Evolutionary conservation across 1,284 basidiomycete genomes (phyloP), one percentile per base, ranked within the genome.

Genomic region (Erythrobasidium hasegawianum): DNA sequence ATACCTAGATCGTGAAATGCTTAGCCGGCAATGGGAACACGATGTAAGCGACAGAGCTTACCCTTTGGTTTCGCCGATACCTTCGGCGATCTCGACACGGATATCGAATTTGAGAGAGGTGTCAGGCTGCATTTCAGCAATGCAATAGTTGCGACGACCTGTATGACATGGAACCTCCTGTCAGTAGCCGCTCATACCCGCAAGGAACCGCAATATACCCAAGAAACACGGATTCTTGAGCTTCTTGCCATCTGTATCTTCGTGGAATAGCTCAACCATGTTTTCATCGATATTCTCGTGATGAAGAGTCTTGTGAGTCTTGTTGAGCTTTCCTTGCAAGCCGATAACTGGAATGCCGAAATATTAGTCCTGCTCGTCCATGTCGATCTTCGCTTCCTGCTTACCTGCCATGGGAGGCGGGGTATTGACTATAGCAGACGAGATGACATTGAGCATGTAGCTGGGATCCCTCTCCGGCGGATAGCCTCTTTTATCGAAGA

Each of bases 71-170:
- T 85, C 82, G 1, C 92, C 92, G 26, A 67, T 58, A 4, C 72
- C 92, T 74, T 89, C 90, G 69, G 82, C 80, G 71, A 84, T 88
- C 77, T 98, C 95, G 3, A 97, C 85, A 1, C 89, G 84, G 71
- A 97, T 84, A 72, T 93, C 88, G 71, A 93, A 97, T n/a, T 84
- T 77, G 59, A 97, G 76, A 16, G 89, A 87, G 0, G 86, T 86
- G 1, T 72, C 58, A 2, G 77, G 73, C 47, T 88, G 83, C 78
- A 84, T 87, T 33, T 83, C 80, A 4, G 89, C 84, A n/a, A 83
- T 82, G 72, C 90, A 88, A 85, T 91, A 98, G 77, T 98, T 98
- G 47, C 95, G 83, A 56, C 85, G 82, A 58, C 43, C 43, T n/a
- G n/a, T n/a, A 16, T 47, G n/a, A 24, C 43, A 24, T 47, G 4